These are phyloP conservation scores for Anaeromyces robustus DNA, from an alignment of 192 early-diverging fungal species.

Conservation along the genomic window DNA sequence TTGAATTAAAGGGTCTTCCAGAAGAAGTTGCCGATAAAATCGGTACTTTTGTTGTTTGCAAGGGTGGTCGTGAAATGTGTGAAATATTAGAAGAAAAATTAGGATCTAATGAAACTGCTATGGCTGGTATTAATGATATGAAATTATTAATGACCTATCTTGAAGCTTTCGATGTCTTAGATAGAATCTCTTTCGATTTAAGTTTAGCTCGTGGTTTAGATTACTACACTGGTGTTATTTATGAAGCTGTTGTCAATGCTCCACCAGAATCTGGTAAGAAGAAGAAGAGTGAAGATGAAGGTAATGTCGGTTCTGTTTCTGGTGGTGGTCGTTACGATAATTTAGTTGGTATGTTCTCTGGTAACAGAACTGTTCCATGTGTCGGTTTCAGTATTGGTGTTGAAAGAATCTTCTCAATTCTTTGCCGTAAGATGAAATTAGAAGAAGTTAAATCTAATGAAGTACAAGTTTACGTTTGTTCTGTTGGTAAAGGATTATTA, in stretches of 20 bases:
- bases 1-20: slow-evolving; percentile 74
- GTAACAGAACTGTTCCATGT: slow-evolving; percentile 69
- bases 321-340: slow-evolving; percentile 96
- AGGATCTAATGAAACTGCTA: slow-evolving; percentile 46
- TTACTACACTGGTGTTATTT: slow-evolving; percentile 98
- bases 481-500: slow-evolving; percentile 60
- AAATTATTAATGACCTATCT: slow-evolving; percentile 66
- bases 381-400: slow-evolving; percentile 92
- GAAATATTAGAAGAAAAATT: slow-evolving; percentile 37
- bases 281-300: slow-evolving; percentile 5
- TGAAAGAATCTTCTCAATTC: slow-evolving; percentile 83
- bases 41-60: slow-evolving; percentile 76
- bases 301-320: slow-evolving; percentile 87
- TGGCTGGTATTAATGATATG: slow-evolving; percentile 76
- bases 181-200: slow-evolving; percentile 78
- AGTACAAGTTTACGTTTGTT: slow-evolving; percentile 74
- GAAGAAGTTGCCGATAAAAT: slow-evolving; percentile 72
- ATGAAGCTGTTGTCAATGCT: slow-evolving; percentile 62
- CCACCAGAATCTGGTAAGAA: slow-evolving; percentile 16
- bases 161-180: slow-evolving; percentile 53
- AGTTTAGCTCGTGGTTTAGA: slow-evolving; percentile 92
- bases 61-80: slow-evolving; percentile 52
- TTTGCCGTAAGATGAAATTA: slow-evolving; percentile 40
- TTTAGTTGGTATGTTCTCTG: slow-evolving; percentile 88
- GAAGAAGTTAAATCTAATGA: slow-evolving; percentile 56